Base-by-base conservation (phyloP, 2,329 filamentous ascomycete species). In the Ceratocystis cacaofunesta region DNA sequence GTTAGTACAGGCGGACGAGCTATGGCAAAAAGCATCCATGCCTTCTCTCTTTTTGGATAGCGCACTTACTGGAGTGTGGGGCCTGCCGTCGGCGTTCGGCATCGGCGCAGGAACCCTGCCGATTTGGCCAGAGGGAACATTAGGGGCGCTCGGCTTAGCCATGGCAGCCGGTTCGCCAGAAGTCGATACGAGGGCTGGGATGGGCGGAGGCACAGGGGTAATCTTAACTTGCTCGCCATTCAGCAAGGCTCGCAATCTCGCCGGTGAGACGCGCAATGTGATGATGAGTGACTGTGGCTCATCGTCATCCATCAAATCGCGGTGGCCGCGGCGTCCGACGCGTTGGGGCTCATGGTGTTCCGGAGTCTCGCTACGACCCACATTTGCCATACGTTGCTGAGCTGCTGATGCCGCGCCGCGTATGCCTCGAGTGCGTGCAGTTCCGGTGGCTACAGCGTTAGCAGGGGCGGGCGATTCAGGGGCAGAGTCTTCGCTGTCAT, bases 401-500 rank as follows among this genome's bases (percentile, higher is more conserved):
- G 92, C 92, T 55, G 87, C 88, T 30, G 86, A 87, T 17, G 92
- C 92, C 17, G 92, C 92, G 64, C 90, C 91, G 66, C 92, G 86
- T 83, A 96, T 91, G 61, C 88, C 88, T 73, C 92, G 84, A 7
- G 91, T 96, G 68, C 92, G 84, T 46, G 91, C 87, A 1, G 92
- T 96, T 58, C 90, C 90, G 61, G 82, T 78, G 46, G 84, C 79
- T 10, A 43, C 32, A 69, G 88, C 84, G 5, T 87, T 85, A 8
- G 28, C 55, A 46, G 88, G 82, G 1, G 88, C 88, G 2, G 91
- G 91, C n/a, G 92, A 96, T 67, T 95, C 92, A 19, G 88, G 85
- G 0, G 82, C 85, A 0, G 90, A 95, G 67, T 95, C 90, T 66
- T 96, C 92, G 72, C 90, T 95, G 32, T 96, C 91, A 61, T 92